Conservation (phyloP, 331 rosid species). For the Cydonia oblonga region DNA sequence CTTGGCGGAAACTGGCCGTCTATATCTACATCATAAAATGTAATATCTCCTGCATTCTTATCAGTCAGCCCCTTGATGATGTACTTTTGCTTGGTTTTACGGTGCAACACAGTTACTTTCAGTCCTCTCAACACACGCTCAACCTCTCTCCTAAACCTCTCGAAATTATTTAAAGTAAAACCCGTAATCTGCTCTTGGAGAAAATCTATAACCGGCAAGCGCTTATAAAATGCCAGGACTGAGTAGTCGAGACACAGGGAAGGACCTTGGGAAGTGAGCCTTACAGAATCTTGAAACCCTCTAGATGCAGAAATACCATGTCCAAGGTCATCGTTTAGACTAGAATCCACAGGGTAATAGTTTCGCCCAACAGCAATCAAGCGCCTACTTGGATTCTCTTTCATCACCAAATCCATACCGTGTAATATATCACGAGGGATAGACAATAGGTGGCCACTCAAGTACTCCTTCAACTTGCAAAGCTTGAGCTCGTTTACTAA, state of each 20-base stretch:
- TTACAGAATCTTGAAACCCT: constrained; percentile 53
- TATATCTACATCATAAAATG: constrained; percentile 22
- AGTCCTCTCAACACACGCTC: constrained; percentile 24
- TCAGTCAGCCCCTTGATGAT: constrained; percentile 22
- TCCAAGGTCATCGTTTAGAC: constrained; percentile 15
- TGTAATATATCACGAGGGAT: constrained; percentile 62
- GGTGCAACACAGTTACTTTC: constrained; percentile 58
- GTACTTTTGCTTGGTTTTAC: constrained; percentile 44
- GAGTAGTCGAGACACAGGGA: constrained; percentile 49
- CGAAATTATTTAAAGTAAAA: constrained; percentile 18
- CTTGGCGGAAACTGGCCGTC: constrained; percentile 13
- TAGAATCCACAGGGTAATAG: constrained; percentile 35
- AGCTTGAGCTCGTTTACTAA: constrained; percentile 37
- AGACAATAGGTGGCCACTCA: constrained; percentile 21
- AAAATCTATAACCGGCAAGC: constrained; percentile 36
- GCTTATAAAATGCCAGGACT: constrained; percentile 43
- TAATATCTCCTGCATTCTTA: constrained; percentile 2
- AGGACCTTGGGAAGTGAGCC: constrained; percentile 45
- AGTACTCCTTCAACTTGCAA: constrained; percentile 39
- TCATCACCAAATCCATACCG: constrained; percentile 64
- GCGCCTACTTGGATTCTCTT: constrained; percentile 44
- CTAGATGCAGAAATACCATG: constrained; percentile 18
- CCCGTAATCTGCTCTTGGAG: neutral
- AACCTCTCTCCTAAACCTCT: constrained; percentile 6
- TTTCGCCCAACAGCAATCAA: constrained; percentile 46